These are phyloP conservation scores for Populus hybrid DNA, from an alignment of 441 rosid species.

Conservation along the genomic window DNA sequence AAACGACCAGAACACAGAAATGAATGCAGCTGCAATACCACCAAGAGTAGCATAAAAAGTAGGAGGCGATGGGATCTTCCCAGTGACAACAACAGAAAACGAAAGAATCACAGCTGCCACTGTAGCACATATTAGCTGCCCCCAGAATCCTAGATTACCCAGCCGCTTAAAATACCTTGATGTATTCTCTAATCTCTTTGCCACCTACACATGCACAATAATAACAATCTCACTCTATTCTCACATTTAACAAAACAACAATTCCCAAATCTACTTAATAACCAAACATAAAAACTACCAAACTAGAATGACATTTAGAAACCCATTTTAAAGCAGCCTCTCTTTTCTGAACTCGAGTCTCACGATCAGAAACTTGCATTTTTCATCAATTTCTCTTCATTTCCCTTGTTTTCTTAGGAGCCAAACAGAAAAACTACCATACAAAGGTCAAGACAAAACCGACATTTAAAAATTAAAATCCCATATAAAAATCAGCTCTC, in stretches of 20 bases:
- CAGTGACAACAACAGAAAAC: slow-evolving; percentile 70
- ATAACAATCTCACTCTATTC: background rate
- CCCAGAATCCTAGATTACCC: slow-evolving; percentile 94
- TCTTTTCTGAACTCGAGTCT: background rate
- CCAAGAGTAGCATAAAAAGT: slow-evolving; percentile 84
- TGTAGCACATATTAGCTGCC: slow-evolving; percentile 78
- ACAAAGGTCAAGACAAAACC: background rate
- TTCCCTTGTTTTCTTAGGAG: background rate
- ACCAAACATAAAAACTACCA: background rate
- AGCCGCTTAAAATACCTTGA: slow-evolving; percentile 85
- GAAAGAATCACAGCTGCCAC: slow-evolving; percentile 90
- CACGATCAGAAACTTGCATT: background rate
- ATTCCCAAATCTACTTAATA: background rate
- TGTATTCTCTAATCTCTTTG: slow-evolving; percentile 87
- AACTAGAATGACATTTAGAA: background rate
- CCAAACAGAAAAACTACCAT: background rate
- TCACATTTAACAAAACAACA: background rate
- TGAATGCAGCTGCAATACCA: slow-evolving; percentile 84
- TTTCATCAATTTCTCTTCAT: background rate
- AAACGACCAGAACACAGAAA: slow-evolving; percentile 93
- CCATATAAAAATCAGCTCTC: background rate
- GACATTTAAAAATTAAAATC: background rate
- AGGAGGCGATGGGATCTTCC: slow-evolving; percentile 73
- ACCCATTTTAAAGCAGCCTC: background rate
- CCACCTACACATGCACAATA: slow-evolving; percentile 44